Evolutionary conservation across 352 stramenopile species (phyloP).

Genomic region (Pythium pyrilobum): DNA sequence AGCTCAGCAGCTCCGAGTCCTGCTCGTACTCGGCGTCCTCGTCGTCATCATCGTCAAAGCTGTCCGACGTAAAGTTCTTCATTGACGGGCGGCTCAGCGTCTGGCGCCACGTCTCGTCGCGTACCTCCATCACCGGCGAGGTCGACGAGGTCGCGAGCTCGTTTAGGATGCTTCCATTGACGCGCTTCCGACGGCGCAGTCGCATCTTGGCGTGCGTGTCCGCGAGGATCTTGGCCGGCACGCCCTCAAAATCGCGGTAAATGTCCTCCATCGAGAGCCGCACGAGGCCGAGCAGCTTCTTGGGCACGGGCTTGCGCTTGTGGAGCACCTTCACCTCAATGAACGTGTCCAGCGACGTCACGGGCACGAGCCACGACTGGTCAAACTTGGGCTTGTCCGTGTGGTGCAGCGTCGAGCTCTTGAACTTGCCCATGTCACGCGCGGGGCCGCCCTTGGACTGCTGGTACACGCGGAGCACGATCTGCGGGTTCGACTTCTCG

Average conservation of each 20-base stretch:
- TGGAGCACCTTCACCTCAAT: conserved; percentile 80
- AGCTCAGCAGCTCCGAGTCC: conserved; percentile 57
- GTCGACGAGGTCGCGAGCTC: conserved; percentile 39
- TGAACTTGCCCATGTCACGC: conserved; percentile 57
- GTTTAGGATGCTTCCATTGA: conserved; percentile 76
- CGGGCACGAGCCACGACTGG: conserved; percentile 77
- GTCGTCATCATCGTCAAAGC: conserved; percentile 17
- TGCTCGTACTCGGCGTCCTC: conserved; percentile 61
- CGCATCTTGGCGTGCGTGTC: conserved; percentile 69
- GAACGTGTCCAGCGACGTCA: conserved; percentile 67
- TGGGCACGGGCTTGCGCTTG: conserved; percentile 81
- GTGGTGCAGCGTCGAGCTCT: conserved; percentile 59
- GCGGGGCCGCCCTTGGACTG: conserved; percentile 37
- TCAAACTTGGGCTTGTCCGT: conserved; percentile 69
- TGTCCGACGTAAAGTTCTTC: conserved; percentile 32
- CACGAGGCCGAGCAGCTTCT: conserved; percentile 70
- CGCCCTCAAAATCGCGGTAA: conserved; percentile 71
- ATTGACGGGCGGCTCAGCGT: conserved; percentile 33
- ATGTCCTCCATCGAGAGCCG: conserved; percentile 82
- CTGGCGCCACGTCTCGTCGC: conserved; percentile 67
- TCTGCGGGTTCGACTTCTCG: conserved; percentile 63
- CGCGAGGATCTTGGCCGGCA: conserved; percentile 64
- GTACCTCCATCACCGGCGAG: conserved; percentile 40
- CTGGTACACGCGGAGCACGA: conserved; percentile 61
- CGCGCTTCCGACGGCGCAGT: conserved; percentile 72